Evolutionary conservation across 176 grass and related monocot species (phyloP), one percentile per base, ranked within the genome.

Genomic region (Avena sativa): DNA sequence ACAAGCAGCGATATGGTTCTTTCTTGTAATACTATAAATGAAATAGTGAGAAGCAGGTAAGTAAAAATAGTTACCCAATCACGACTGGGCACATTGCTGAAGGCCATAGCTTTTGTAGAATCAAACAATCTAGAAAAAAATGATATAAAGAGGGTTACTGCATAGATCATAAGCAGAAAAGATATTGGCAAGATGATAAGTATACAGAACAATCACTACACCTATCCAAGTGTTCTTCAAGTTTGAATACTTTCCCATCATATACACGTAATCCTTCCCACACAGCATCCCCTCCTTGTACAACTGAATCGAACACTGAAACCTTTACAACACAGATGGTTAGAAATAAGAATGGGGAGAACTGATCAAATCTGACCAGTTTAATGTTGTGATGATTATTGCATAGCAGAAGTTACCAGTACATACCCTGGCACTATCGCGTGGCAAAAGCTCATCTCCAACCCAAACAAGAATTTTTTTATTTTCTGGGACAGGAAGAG

Each of bases 281-380:
- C 63, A 88, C 96, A 89, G 93, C 92, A 98, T 98, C 96, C 46
- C 96, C 96, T 80, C 96, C 96, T 98, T 98, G 96, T 75, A 98
- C 92, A 90, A 96, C 96, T 70, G 96, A 98, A 87, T 98, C 96
- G 76, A 98, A 92, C 40, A 98, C 96, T 82, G 93, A 95, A 83
- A 98, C 89, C 96, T 98, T 82, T 63, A 93, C 85, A 68, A 78
- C 16, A 21, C 71, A 78, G 43, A 89, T 64, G 28, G 71, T 90
- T 80, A 90, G 80, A 86, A 56, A 71, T 7, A 78, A 77, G 83
- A 73, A 82, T 5, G 12, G 79, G 63, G 28, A 68, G 20, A 87
- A 66, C 34, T 82, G 63, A 62, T 76, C 28, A 28, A 57, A 44
- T 79, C 19, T 73, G 71, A 78, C 76, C 38, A 82, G 38, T 40